Evolutionary conservation across 2,329 filamentous ascomycete genomes (phyloP).

Genomic region (Cladosporium sp.): DNA sequence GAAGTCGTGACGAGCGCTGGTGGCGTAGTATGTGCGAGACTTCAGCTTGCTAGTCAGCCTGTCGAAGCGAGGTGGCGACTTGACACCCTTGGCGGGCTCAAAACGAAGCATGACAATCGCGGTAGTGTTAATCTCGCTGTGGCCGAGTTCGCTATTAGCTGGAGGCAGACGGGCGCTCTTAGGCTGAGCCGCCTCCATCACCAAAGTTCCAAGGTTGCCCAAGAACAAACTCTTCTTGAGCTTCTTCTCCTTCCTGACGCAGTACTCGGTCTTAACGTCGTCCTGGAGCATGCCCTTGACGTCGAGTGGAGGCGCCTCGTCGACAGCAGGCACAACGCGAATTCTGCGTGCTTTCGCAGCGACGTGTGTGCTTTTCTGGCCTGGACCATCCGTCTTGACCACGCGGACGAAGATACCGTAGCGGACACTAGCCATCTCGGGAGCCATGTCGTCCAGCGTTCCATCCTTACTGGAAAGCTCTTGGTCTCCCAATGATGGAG

Average conservation of each 20-base stretch:
- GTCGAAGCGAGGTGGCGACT: constrained; percentile 55
- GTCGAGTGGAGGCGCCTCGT: constrained; percentile 61
- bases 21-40: constrained; percentile 58
- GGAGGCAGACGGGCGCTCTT: constrained; percentile 53
- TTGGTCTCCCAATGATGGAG: constrained; percentile 62
- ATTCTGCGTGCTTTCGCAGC: constrained; percentile 56
- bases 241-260: constrained; percentile 58
- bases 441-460: constrained; percentile 61
- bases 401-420: constrained; percentile 53
- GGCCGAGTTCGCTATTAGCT: constrained; percentile 37
- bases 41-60: constrained; percentile 57
- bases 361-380: constrained; percentile 46
- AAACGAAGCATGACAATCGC: constrained; percentile 60
- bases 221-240: constrained; percentile 62
- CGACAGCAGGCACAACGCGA: constrained; percentile 59
- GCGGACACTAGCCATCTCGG: constrained; percentile 61
- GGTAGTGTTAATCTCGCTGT: constrained; percentile 52
- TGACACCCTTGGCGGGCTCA: constrained; percentile 54
- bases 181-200: constrained; percentile 60
- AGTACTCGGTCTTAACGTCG: constrained; percentile 48
- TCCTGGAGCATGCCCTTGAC: constrained; percentile 43
- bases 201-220: constrained; percentile 58
- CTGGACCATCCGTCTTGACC: constrained; percentile 42
- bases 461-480: constrained; percentile 46
- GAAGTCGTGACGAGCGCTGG: constrained; percentile 51